phyloP scores from a whole-genome alignment of 352 stramenopile species.

The Globisporangium mamillatum region DNA sequence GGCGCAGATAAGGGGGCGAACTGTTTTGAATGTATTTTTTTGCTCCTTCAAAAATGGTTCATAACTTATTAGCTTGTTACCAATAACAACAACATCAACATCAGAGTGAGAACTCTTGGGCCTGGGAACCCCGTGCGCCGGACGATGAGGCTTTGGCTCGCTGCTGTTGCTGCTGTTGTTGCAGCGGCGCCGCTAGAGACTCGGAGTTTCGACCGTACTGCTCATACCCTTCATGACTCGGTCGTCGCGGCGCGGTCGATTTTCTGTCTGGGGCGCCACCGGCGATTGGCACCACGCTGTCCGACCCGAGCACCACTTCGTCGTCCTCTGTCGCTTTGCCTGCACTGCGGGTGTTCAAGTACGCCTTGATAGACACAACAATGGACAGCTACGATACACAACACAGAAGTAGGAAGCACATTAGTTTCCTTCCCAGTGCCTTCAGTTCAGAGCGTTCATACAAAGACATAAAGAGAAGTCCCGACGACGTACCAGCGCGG shows the following conservation, averaged over 20 bases:
- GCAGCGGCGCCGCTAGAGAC: not conserved
- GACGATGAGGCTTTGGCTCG: not conserved
- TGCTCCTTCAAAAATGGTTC: slow-evolving; percentile 1
- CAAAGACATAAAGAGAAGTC: not conserved
- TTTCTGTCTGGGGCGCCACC: not conserved
- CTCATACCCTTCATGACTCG: slow-evolving; percentile 14
- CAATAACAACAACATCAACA: not conserved
- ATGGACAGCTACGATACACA: slow-evolving; percentile 27
- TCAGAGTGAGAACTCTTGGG: slow-evolving; percentile 5
- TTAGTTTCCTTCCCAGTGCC: not conserved
- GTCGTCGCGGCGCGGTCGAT: not conserved
- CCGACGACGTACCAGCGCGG: slow-evolving; percentile 26
- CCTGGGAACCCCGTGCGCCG: not conserved
- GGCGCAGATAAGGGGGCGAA: not conserved
- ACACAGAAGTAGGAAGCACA: not conserved
- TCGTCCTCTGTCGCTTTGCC: slow-evolving; percentile 12
- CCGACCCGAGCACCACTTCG: slow-evolving; percentile 8
- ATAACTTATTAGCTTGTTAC: slow-evolving; percentile 3
- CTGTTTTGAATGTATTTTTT: not conserved
- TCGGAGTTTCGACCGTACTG: not conserved
- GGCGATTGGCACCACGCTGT: not conserved
- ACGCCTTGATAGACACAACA: slow-evolving; percentile 28
- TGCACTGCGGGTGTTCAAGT: slow-evolving; percentile 24
- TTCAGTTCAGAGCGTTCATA: not conserved
- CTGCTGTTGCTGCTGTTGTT: not conserved